Evolutionary conservation across 805 yeast genomes (phyloP).

Genomic region (Yamadazyma insecticola): DNA sequence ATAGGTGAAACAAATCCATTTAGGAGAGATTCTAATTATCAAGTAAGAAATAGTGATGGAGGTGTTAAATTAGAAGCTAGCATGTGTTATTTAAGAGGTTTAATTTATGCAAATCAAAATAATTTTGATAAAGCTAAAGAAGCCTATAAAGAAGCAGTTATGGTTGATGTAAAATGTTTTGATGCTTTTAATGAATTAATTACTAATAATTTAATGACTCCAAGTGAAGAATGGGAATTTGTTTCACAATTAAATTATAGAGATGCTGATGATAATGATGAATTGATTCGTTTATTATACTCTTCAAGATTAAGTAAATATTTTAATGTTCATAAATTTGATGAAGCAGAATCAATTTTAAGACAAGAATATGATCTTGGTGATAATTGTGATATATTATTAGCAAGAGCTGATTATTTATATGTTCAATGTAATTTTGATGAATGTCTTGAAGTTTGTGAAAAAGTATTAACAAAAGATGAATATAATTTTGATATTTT

Average conservation of each 20-base stretch:
- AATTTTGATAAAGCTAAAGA: conserved; percentile 84
- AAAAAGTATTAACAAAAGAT: conserved; percentile 53
- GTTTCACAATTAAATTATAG: conserved; percentile 60
- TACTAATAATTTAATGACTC: conserved; percentile 68
- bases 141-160: conserved; percentile 79
- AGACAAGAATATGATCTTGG: conserved; percentile 68
- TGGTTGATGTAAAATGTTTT: conserved; percentile 85
- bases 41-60: conserved; percentile 58
- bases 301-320: conserved; percentile 73
- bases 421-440: conserved; percentile 76
- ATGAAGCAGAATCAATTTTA: conserved; percentile 63
- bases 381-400: conserved; percentile 64
- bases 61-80: conserved; percentile 87
- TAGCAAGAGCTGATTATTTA: conserved; percentile 63
- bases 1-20: conserved; percentile 83
- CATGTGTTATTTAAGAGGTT: conserved; percentile 79
- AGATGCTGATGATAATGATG: conserved; percentile 74
- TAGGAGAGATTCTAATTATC: conserved; percentile 35
- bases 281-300: conserved; percentile 72
- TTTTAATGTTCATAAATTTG: conserved; percentile 50
- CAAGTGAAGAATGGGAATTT: conserved; percentile 84
- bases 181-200: conserved; percentile 86
- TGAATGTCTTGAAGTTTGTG: conserved; percentile 73
- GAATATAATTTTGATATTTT: conserved; percentile 65
- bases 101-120: conserved; percentile 75